Percentiles rank a stretch among this genome's conserved stretches.
Evolutionary conservation across 306 rosid species (phyloP).

Genomic region (Dryas drummondii): DNA sequence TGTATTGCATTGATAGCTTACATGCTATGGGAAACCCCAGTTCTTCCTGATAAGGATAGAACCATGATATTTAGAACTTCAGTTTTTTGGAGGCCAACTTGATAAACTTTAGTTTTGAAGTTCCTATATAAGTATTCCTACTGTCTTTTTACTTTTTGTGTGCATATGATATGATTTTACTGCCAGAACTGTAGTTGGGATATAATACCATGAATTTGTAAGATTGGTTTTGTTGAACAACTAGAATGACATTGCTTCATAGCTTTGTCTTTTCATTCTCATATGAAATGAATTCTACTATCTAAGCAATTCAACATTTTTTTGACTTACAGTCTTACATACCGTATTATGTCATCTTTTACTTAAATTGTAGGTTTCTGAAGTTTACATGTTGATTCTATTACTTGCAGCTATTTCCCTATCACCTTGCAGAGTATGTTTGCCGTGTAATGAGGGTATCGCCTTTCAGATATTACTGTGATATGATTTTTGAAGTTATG

Average conservation of each 20-base stretch:
- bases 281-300: conserved; percentile 14
- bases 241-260: neutral
- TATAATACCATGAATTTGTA: neutral
- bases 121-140: too few species aligned
- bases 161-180: neutral
- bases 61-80: neutral
- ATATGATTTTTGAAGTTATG: conserved; percentile 96
- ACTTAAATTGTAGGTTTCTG: conserved; percentile 26
- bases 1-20: conserved; percentile 17
- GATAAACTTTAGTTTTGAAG: neutral
- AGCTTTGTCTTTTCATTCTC: neutral
- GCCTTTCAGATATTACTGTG: conserved; percentile 91
- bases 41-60: neutral
- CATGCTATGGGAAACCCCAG: neutral
- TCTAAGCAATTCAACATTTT: conserved; percentile 1
- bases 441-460: conserved; percentile 94
- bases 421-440: conserved; percentile 83
- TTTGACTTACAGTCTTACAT: neutral
- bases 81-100: neutral
- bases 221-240: conserved; percentile 1
- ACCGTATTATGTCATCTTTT: conserved; percentile 4
- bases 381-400: conserved; percentile 35
- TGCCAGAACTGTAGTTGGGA: neutral
- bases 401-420: conserved; percentile 88
- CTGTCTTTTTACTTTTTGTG: neutral